These are phyloP conservation scores for Gossypium turneri DNA, from an alignment of 345 rosid genomes.

Conservation along the genomic window DNA sequence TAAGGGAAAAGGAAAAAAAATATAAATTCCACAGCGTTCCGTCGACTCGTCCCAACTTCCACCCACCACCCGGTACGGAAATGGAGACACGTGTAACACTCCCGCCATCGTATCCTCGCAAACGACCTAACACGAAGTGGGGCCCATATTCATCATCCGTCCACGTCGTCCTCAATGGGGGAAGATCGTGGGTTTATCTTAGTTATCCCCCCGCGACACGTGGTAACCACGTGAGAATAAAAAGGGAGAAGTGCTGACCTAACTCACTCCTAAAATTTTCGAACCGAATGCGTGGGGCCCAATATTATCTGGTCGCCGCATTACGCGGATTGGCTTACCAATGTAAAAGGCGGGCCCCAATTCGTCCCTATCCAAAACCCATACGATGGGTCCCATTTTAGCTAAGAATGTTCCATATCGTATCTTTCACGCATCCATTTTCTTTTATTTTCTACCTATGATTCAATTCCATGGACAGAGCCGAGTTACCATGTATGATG, in stretches of 20 bases:
- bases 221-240: slow-evolving; percentile 18
- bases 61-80: not conserved
- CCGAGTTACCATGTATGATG: not conserved
- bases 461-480: not conserved
- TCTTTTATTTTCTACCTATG: not conserved
- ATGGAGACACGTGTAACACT: slow-evolving; percentile 18
- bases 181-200: not conserved
- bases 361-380: not conserved
- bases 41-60: slow-evolving; percentile 6
- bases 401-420: slow-evolving; percentile 17
- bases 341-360: slow-evolving; percentile 6
- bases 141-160: slow-evolving; percentile 3
- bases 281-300: slow-evolving; percentile 13
- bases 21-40: not conserved
- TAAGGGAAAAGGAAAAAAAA: not conserved
- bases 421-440: slow-evolving; percentile 13
- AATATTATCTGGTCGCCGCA: slow-evolving; percentile 26
- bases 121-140: not conserved
- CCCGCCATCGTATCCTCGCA: not conserved
- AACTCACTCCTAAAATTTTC: not conserved
- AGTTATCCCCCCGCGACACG: slow-evolving; percentile 7
- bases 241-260: not conserved
- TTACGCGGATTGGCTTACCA: slow-evolving; percentile 19
- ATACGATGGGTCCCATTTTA: not conserved
- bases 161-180: not conserved